A percentile compares a stretch with the other conserved stretches of the same genome.
Conservation (phyloP, 2,329 filamentous ascomycete genomes). For the Arachnomyces sp. region DNA sequence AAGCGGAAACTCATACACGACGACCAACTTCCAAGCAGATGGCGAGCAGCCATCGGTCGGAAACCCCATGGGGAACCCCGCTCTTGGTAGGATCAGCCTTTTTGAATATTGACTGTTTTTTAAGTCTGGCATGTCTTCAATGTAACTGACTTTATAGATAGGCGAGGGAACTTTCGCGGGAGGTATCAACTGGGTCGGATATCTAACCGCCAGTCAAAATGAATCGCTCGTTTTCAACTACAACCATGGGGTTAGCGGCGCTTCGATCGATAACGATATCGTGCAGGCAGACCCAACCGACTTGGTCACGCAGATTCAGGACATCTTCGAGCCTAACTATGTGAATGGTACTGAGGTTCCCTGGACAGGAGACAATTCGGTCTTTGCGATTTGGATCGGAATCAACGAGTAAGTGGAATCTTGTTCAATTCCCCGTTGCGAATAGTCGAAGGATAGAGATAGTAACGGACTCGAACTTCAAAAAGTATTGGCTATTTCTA, state of each 20-base stretch:
- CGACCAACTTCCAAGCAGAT: conserved; percentile 51
- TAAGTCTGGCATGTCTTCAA: not conserved
- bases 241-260: conserved; percentile 50
- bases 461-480: not conserved
- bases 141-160: conserved; percentile 30
- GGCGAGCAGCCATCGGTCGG: conserved; percentile 43
- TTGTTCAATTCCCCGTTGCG: too few species aligned
- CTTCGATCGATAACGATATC: conserved; percentile 46
- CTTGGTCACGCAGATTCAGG: conserved; percentile 42
- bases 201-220: conserved; percentile 43
- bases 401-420: conserved; percentile 23
- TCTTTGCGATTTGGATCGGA: conserved; percentile 29
- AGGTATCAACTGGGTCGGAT: conserved; percentile 48
- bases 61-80: conserved; percentile 57
- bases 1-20: conserved; percentile 54
- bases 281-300: conserved; percentile 46
- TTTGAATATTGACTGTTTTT: not conserved
- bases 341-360: conserved; percentile 23
- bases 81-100: conserved; percentile 18
- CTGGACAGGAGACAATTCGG: conserved; percentile 19
- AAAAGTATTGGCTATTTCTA: conserved; percentile 21
- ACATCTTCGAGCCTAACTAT: conserved; percentile 36
- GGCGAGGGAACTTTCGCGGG: conserved; percentile 43
- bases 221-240: conserved; percentile 42
- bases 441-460: not conserved